A percentile compares a stretch with the other conserved stretches of the same genome.
Evolutionary conservation across 495 filamentous ascomycete species (phyloP).

Genomic region (Aspergillus indologenus): DNA sequence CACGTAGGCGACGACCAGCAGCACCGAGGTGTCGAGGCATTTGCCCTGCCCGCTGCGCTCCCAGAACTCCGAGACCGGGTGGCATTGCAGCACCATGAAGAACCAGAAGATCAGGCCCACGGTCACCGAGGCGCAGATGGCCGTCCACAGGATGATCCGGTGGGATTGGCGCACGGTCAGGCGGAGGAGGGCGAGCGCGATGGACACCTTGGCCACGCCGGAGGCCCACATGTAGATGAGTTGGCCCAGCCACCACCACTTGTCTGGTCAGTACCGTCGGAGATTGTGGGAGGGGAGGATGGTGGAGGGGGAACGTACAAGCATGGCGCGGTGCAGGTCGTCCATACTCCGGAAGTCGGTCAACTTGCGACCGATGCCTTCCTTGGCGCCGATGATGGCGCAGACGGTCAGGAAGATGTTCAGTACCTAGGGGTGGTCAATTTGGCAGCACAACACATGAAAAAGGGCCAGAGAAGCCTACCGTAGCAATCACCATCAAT

Average conservation of each 20-base stretch:
- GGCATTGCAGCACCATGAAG: conserved; percentile 7
- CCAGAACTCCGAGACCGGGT: conserved; percentile 10
- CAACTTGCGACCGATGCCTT: not conserved
- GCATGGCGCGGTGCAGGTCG: not conserved
- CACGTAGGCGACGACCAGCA: conserved; percentile 3
- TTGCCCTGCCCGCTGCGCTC: not conserved
- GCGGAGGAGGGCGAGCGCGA: conserved; percentile 8
- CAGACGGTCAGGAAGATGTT: conserved; percentile 2
- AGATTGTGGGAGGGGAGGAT: too few species aligned
- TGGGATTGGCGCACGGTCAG: conserved; percentile 5
- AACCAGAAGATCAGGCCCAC: conserved; percentile 5
- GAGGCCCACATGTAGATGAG: conserved; percentile 5
- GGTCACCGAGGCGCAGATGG: not conserved
- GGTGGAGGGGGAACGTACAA: not conserved
- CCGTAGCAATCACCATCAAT: conserved; percentile 9
- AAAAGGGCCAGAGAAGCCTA: too few species aligned
- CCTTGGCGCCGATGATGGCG: not conserved
- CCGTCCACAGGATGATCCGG: conserved; percentile 1
- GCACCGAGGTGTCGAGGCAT: not conserved
- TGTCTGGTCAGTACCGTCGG: not conserved
- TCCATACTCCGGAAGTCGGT: not conserved
- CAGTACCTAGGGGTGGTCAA: too few species aligned
- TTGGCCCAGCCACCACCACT: conserved; percentile 16
- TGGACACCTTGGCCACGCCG: conserved; percentile 7
- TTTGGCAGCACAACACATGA: too few species aligned